These are phyloP conservation scores for Penicillium samsonianum DNA, from an alignment of 495 filamentous ascomycete species.

Conservation along the genomic window DNA sequence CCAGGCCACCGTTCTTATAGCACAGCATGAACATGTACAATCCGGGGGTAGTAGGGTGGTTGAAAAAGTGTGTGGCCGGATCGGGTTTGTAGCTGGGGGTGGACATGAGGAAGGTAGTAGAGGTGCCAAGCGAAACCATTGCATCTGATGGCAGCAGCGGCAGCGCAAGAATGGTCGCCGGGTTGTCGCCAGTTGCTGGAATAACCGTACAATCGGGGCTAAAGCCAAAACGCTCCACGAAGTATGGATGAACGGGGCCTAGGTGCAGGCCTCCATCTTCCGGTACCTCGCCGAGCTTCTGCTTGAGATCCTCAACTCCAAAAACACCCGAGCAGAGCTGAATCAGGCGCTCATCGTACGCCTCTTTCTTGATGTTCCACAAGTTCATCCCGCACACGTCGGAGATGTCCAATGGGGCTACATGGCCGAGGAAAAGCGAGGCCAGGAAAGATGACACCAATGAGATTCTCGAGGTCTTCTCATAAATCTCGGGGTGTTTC, in stretches of 20 bases:
- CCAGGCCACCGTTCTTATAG: constrained; percentile 96
- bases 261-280: constrained; percentile 78
- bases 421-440: constrained; percentile 80
- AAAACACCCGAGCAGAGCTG: constrained; percentile 72
- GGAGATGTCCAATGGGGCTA: constrained; percentile 89
- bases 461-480: constrained; percentile 78
- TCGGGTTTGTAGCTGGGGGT: constrained; percentile 88
- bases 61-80: constrained; percentile 85
- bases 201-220: constrained; percentile 69
- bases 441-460: constrained; percentile 95
- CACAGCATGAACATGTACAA: constrained; percentile 99
- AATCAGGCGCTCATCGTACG: constrained; percentile 73
- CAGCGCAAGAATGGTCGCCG: constrained; percentile 87
- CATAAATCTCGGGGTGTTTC: constrained; percentile 78
- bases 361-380: constrained; percentile 78
- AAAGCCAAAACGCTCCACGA: constrained; percentile 76
- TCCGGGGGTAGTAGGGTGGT: constrained; percentile 78
- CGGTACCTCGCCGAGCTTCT: constrained; percentile 78
- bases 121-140: constrained; percentile 92
- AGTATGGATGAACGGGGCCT: constrained; percentile 74
- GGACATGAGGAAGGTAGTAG: constrained; percentile 95
- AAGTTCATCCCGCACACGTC: constrained; percentile 98
- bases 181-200: constrained; percentile 94
- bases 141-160: constrained; percentile 84
- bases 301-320: constrained; percentile 65